These are phyloP conservation scores for Salvia rosmarinus DNA, from an alignment of 257 asterid genomes.

Conservation along the genomic window DNA sequence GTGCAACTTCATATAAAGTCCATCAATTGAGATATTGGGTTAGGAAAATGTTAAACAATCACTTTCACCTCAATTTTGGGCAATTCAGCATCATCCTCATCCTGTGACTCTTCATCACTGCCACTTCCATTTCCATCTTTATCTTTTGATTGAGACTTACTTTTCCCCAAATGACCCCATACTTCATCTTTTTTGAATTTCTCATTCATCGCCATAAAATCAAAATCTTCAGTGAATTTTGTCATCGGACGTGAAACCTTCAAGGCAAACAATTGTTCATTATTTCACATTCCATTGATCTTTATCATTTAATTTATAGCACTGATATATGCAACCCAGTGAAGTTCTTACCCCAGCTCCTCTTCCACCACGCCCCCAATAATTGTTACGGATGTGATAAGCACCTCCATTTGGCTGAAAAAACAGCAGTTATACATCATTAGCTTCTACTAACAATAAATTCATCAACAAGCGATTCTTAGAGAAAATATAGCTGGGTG, in stretches of 20 bases:
- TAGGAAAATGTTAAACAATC: constrained; percentile 4
- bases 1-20: constrained; percentile 8
- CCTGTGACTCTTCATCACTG: constrained; percentile 56
- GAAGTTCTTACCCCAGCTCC: constrained; percentile 55
- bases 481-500: constrained; percentile 16
- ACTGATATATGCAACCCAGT: not conserved
- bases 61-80: constrained; percentile 72
- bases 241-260: constrained; percentile 70
- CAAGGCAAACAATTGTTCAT: constrained; percentile 23
- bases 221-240: constrained; percentile 90
- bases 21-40: not conserved
- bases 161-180: constrained; percentile 95
- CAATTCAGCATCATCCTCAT: constrained; percentile 56
- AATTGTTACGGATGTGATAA: constrained; percentile 61
- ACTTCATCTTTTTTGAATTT: constrained; percentile 97
- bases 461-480: not conserved
- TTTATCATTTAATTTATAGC: not conserved
- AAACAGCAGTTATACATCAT: constrained; percentile 27
- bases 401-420: constrained; percentile 70
- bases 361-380: constrained; percentile 96
- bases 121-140: constrained; percentile 58
- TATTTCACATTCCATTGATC: not conserved
- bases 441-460: constrained; percentile 12
- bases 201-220: constrained; percentile 95
- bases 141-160: constrained; percentile 52